phyloP scores from a whole-genome alignment of 225 moss, liverwort and hornwort species.

The Pleurozium schreberi region DNA sequence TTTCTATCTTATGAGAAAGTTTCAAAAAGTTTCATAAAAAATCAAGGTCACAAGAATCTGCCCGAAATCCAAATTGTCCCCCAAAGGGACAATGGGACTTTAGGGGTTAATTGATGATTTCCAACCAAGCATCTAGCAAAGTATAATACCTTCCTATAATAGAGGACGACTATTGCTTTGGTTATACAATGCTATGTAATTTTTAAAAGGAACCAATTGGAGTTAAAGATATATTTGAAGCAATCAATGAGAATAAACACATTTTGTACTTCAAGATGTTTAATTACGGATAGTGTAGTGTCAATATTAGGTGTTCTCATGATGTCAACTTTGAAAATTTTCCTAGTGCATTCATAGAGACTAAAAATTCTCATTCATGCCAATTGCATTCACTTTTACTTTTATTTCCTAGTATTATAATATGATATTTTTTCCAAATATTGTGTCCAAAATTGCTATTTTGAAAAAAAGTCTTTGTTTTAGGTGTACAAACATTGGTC shows the following conservation, averaged over 20 bases:
- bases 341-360: neutral
- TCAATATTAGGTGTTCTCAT: neutral
- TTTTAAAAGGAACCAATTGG: neutral
- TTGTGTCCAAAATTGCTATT: fast-evolving
- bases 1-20: no score
- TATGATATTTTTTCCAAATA: neutral
- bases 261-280: neutral
- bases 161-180: fast-evolving
- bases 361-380: neutral
- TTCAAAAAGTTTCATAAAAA: no score
- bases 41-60: no score
- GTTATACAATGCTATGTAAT: neutral
- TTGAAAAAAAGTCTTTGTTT: neutral
- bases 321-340: neutral
- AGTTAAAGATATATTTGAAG: neutral
- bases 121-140: no score
- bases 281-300: fast-evolving
- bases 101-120: no score
- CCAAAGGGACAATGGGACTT: no score
- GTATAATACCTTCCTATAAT: fast-evolving
- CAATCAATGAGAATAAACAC: neutral
- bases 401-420: neutral
- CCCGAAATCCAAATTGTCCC: no score
- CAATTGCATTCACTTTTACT: neutral
- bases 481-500: no score